Percentiles rank a stretch among this genome's conserved stretches.
Conservation (phyloP, 345 rosid genomes). For the Melaleuca alternifolia region DNA sequence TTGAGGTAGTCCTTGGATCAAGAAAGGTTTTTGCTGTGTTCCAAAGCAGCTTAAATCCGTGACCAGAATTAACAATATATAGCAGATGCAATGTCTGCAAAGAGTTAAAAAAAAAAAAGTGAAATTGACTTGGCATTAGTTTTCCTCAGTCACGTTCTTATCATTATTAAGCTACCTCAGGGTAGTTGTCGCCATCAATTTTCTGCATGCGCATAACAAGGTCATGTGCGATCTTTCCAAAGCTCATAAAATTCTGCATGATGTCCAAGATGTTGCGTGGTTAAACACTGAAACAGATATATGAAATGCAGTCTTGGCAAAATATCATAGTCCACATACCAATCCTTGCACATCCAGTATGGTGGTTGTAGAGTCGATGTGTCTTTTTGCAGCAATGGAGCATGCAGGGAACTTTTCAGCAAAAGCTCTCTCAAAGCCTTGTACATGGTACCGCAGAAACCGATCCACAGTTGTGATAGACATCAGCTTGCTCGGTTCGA, state of each 20-base stretch:
- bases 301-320: background rate
- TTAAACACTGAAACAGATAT: background rate
- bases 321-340: constrained; percentile 26
- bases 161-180: constrained; percentile 48
- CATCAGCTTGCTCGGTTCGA: constrained; percentile 74
- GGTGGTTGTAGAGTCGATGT: constrained; percentile 60
- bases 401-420: constrained; percentile 89
- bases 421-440: constrained; percentile 85
- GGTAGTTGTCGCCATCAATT: constrained; percentile 96
- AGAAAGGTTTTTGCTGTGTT: constrained; percentile 80
- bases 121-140: background rate
- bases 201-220: constrained; percentile 91
- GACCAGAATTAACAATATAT: constrained; percentile 87
- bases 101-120: background rate
- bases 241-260: constrained; percentile 81
- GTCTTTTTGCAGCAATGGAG: constrained; percentile 77
- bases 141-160: background rate
- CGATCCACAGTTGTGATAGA: constrained; percentile 75
- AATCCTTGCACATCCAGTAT: constrained; percentile 84
- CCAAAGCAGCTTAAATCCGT: constrained; percentile 82
- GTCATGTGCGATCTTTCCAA: constrained; percentile 86
- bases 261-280: constrained; percentile 1
- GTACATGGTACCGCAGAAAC: constrained; percentile 81
- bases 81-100: constrained; percentile 84
- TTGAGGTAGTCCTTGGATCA: constrained; percentile 84